Evolutionary conservation across 768 basidiomycete genomes (phyloP), one percentile per base, ranked within the genome.

Genomic region (Phallus indusiatus): DNA sequence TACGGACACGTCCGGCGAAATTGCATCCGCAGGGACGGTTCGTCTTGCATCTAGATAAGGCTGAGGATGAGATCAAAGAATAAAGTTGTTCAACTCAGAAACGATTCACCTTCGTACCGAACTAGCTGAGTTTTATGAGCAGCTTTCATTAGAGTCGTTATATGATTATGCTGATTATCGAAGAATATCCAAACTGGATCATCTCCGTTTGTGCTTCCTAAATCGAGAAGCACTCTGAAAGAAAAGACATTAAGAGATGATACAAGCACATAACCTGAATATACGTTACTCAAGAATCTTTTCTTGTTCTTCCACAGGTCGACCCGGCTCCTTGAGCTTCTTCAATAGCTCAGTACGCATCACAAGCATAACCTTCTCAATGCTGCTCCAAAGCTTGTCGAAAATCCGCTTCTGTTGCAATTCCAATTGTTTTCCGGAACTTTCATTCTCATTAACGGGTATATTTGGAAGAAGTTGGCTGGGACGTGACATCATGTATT

Each of bases 181-280:
- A 99, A 90, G 71, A 90, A 99, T 9, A 86, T 83, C 96, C 95
- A 99, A 48, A 93, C 81, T 0, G 94, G 91, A 67, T 99, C 95
- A 60, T 95, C 92, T 11, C 83, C 78, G 1, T 83, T 78, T 65
- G 88, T 90, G 36, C 49, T 59, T 37, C 57, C 57, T 59, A 99
- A 73, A 63, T 99, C 95, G 53, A 94, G 75, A 34, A 98, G 72
- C 53, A 97, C 87, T 66, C 95, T 98, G 37, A 33, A 14, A 17
- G 24, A 12, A 28, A 12, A 24, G 34, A 14, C 47, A 47, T 37
- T 8, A 50, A 21, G 35, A 34, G 8, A 33, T 16, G 12, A 34
- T 22, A 56, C 24, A 48, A 20, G 17, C 53, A 24, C 42, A 6
- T 21, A 52, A 42, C 9, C 9, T n/a, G n/a, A 52, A n/a, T 34